Percentiles rank a stretch among this genome's conserved stretches.
phyloP scores from a whole-genome alignment of 176 grass and related monocot genomes.

The Tillandsia fasciculata region DNA sequence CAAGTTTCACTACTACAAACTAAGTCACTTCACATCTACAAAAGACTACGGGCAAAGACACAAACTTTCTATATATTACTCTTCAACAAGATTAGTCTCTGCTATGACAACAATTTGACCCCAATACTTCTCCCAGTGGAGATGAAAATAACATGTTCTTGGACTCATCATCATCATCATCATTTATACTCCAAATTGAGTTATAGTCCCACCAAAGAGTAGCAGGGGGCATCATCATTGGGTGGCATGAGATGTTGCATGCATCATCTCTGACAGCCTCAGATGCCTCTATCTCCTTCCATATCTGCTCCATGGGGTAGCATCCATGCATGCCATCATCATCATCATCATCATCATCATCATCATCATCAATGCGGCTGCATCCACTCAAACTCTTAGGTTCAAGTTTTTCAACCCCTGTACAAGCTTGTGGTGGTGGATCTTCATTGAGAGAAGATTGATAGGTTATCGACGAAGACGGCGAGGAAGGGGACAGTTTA shows the following conservation, averaged over 20 bases:
- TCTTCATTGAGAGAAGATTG: slow-evolving; percentile 31
- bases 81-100: slow-evolving; percentile 30
- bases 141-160: neutral
- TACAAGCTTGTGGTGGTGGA: slow-evolving; percentile 18
- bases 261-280: slow-evolving; percentile 23
- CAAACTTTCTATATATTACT: slow-evolving; percentile 23
- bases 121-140: slow-evolving; percentile 18
- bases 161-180: slow-evolving; percentile 45
- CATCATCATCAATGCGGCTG: slow-evolving; percentile 35
- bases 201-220: slow-evolving; percentile 35
- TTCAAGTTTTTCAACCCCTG: slow-evolving; percentile 21
- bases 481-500: slow-evolving; percentile 42
- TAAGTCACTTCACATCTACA: slow-evolving; percentile 36
- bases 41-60: slow-evolving; percentile 22
- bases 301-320: slow-evolving; percentile 79
- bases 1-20: slow-evolving; percentile 24
- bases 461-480: slow-evolving; percentile 67
- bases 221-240: neutral
- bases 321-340: slow-evolving; percentile 33
- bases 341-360: slow-evolving; percentile 4
- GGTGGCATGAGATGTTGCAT: slow-evolving; percentile 21
- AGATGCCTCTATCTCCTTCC: slow-evolving; percentile 67
- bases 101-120: slow-evolving; percentile 2
- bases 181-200: slow-evolving; percentile 44
- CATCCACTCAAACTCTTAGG: slow-evolving; percentile 19